A percentile compares a stretch with the other conserved stretches of the same genome.
Evolutionary conservation across 2,329 filamentous ascomycete genomes (phyloP).

Genomic region (Stachybotrys echinatus): DNA sequence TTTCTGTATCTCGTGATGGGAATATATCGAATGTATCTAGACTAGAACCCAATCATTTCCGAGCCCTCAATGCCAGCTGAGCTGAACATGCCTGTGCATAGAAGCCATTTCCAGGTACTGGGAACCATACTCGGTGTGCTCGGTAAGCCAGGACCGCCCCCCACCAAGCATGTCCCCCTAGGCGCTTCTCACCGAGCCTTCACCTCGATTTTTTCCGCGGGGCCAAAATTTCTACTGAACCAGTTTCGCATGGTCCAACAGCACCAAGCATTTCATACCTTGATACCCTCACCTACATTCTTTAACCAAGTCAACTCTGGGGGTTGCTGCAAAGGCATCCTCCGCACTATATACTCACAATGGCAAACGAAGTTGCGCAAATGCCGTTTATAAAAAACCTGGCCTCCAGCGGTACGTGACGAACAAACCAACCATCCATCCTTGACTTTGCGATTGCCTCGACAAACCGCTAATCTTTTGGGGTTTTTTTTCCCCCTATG

Average conservation of each 20-base stretch:
- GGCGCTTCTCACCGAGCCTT: slow-evolving; percentile 8
- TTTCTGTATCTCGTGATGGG: too few species aligned
- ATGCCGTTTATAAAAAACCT: slow-evolving; percentile 79
- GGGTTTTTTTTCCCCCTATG: slow-evolving; percentile 3
- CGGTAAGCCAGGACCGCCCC: too few species aligned
- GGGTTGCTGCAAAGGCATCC: background rate
- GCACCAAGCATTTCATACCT: background rate
- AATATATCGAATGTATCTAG: too few species aligned
- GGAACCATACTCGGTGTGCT: background rate
- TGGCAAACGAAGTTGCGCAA: slow-evolving; percentile 32
- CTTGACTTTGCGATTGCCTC: background rate
- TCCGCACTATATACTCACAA: slow-evolving; percentile 5
- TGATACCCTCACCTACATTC: background rate
- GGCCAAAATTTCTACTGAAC: background rate
- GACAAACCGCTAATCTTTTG: slow-evolving; percentile 8
- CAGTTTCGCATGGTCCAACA: background rate
- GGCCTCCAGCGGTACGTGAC: slow-evolving; percentile 76
- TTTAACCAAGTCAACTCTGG: too few species aligned
- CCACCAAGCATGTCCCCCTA: too few species aligned
- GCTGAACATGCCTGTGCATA: too few species aligned
- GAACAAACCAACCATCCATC: too few species aligned
- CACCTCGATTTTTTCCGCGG: slow-evolving; percentile 13
- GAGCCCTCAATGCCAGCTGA: too few species aligned
- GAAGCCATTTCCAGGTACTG: too few species aligned
- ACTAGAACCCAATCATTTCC: too few species aligned